Evolutionary conservation across 345 rosid genomes (phyloP).

Genomic region (Cardamine resedifolia): DNA sequence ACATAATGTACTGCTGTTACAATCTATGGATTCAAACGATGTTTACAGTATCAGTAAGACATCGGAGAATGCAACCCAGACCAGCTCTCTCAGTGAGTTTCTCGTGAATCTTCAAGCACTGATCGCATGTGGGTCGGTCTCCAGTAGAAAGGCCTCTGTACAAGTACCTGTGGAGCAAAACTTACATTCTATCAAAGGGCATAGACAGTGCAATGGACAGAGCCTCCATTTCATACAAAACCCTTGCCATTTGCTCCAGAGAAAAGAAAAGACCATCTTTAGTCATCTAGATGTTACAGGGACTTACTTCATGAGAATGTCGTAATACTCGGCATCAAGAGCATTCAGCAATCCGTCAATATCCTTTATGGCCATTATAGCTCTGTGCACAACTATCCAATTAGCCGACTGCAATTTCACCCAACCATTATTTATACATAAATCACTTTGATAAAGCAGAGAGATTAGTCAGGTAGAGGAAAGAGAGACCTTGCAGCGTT

Average conservation of each 20-base stretch:
- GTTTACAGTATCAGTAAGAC: constrained; percentile 74
- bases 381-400: constrained; percentile 92
- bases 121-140: constrained; percentile 91
- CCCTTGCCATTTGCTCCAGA: too few relatives aligned
- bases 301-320: constrained; percentile 88
- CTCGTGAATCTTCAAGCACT: constrained; percentile 84
- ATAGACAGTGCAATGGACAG: too few relatives aligned
- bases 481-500: constrained; percentile 80
- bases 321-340: constrained; percentile 90
- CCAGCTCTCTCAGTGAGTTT: constrained; percentile 90
- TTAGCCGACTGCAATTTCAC: constrained; percentile 65
- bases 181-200: not conserved
- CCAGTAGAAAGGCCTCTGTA: constrained; percentile 91
- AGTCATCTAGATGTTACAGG: not conserved
- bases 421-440: too few relatives aligned
- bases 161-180: constrained; percentile 52
- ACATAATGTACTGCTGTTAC: not conserved
- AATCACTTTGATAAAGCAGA: too few relatives aligned
- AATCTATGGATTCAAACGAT: constrained; percentile 55
- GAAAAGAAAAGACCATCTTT: too few relatives aligned
- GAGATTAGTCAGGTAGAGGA: not conserved
- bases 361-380: constrained; percentile 85
- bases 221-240: not conserved
- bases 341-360: constrained; percentile 75
- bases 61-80: constrained; percentile 82